These are phyloP conservation scores for Plantago major DNA, from an alignment of 257 asterid species.

Conservation along the genomic window DNA sequence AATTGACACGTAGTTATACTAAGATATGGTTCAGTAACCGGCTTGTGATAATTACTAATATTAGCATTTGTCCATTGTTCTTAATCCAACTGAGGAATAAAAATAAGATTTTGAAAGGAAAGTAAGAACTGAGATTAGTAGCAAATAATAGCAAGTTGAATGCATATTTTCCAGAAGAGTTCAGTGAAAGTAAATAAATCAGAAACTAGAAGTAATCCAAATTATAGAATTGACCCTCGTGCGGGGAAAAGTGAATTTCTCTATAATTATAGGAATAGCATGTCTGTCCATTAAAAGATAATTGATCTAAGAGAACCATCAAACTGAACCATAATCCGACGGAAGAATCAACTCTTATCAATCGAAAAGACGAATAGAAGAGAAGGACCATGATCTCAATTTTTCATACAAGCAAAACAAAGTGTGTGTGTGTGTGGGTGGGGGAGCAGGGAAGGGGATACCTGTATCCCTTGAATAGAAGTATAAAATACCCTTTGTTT, in stretches of 20 bases:
- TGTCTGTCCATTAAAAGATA: too few relatives aligned
- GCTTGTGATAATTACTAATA: conserved; percentile 6
- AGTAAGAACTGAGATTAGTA: conserved; percentile 3
- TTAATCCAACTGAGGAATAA: conserved; percentile 7
- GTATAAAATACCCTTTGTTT: too few relatives aligned
- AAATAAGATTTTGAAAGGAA: background rate
- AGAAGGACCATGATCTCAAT: background rate
- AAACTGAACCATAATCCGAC: background rate
- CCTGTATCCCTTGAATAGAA: too few relatives aligned
- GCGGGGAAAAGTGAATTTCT: background rate
- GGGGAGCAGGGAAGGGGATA: too few relatives aligned
- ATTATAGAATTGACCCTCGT: background rate
- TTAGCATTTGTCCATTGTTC: conserved; percentile 4
- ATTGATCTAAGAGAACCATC: background rate
- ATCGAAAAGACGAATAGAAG: background rate
- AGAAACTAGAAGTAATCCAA: background rate
- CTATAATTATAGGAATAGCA: background rate
- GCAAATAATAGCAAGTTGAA: background rate
- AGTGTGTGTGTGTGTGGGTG: too few relatives aligned
- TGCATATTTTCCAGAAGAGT: conserved; percentile 2
- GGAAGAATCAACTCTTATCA: background rate
- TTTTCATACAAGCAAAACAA: background rate
- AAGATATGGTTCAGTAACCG: conserved; percentile 2
- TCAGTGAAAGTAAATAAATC: background rate
- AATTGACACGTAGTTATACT: background rate